Base-by-base conservation (phyloP, 805 yeast genomes). In the Kodamaea restingae region DNA sequence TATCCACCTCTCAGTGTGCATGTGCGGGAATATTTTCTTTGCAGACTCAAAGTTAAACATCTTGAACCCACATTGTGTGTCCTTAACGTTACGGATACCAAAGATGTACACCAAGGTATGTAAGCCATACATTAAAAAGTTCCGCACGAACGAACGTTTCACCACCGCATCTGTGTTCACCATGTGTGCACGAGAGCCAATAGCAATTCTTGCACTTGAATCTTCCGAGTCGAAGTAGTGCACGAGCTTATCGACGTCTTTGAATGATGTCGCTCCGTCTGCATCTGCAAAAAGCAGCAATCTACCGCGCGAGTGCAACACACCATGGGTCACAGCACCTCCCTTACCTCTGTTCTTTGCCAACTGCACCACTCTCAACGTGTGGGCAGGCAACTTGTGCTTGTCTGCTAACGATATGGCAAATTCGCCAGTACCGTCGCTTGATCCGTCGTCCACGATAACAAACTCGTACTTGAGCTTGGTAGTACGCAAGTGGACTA, bases 1-100 rank as follows among this genome's bases (percentile, higher is more conserved):
- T 26, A 93, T 93, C 98, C 98, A 93, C 38, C 98, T 81, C 61
- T 93, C 98, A 8, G 95, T 91, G 60, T 91, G 97, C 84, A 93
- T 76, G 48, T 75, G 80, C 2, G 97, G 96, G 60, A 88, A 88
- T 31, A 93, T 85, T 38, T 53, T 52, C 12, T 51, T 54, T 17
- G 81, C 75, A 0, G 96, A 83, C 7, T 71, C 65, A 44, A 80
- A 75, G 49, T 91, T 86, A 62, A 91, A 93, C 60, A 93, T 65
- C 61, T 93, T 93, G 67, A 93, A 93, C 2, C 98, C 98, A 67
- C 98, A 93, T 67, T 93, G 98, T 8, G 98, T 93, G 61, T 93
- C 98, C 44, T 83, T 78, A 44, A 93, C 80, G 4, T 79, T 73
- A 49, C 95, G 73, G 34, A 93, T 85, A 11, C 98, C 98, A 66